phyloP scores from a whole-genome alignment of 192 early-diverging fungal genomes.

The Rhizoclosmatium sp. region DNA sequence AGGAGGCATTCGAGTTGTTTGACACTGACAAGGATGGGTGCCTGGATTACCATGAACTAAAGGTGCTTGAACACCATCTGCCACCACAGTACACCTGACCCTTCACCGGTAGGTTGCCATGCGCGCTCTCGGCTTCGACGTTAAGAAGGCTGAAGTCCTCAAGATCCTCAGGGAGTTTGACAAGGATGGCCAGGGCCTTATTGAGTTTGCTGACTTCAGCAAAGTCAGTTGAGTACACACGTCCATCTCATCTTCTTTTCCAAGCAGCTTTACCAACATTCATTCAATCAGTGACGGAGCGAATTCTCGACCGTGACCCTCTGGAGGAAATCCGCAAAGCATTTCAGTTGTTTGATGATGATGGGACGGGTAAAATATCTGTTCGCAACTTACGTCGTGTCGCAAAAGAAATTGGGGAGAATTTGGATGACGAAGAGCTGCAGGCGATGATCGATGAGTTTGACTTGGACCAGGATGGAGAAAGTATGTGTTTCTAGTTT shows the following conservation, averaged over 20 bases:
- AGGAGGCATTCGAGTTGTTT: conserved; percentile 96
- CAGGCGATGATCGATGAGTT: conserved; percentile 92
- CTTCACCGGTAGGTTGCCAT: conserved; percentile 65
- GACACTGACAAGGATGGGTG: conserved; percentile 87
- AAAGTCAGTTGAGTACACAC: conserved; percentile 63
- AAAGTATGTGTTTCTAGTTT: conserved; percentile 60
- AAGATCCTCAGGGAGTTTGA: conserved; percentile 73
- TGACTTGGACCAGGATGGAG: conserved; percentile 84
- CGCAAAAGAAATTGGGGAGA: conserved; percentile 84
- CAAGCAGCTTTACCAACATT: background rate
- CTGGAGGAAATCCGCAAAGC: conserved; percentile 85
- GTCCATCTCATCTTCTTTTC: background rate
- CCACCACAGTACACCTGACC: background rate
- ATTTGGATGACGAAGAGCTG: conserved; percentile 80
- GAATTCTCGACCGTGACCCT: conserved; percentile 75
- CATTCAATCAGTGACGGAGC: conserved; percentile 60
- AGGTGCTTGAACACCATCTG: conserved; percentile 51
- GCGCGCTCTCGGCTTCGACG: conserved; percentile 84
- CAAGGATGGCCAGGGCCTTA: conserved; percentile 60
- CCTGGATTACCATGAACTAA: conserved; percentile 85
- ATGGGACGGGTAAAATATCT: conserved; percentile 69
- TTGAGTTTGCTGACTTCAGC: conserved; percentile 73
- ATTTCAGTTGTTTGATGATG: conserved; percentile 84
- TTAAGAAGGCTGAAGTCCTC: conserved; percentile 82
- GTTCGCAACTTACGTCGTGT: conserved; percentile 72